These are phyloP conservation scores for Venturia aucupariae DNA, from an alignment of 2,329 filamentous ascomycete species.

Conservation along the genomic window DNA sequence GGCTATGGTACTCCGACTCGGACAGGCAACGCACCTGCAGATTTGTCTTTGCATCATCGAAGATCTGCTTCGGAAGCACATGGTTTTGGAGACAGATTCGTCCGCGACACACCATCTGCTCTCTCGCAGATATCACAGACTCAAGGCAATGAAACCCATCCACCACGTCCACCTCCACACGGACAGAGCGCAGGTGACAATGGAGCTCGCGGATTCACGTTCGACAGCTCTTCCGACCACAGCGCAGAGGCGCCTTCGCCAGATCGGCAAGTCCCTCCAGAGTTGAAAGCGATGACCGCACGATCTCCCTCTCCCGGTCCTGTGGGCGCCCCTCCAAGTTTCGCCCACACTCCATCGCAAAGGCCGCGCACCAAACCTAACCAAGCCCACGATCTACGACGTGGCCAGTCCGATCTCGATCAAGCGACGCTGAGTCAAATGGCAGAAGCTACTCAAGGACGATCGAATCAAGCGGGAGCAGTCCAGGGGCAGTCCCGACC, in stretches of 20 bases:
- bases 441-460: constrained; percentile 49
- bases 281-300: constrained; percentile 26
- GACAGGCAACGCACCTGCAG: constrained; percentile 44
- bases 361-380: constrained; percentile 61
- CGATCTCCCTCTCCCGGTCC: constrained; percentile 53
- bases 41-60: constrained; percentile 18
- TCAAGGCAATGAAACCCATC: background rate
- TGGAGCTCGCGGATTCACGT: background rate
- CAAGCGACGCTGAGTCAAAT: constrained; percentile 72
- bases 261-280: constrained; percentile 21
- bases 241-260: constrained; percentile 20
- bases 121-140: background rate
- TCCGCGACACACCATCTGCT: background rate
- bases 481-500: background rate
- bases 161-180: constrained; percentile 14
- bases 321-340: constrained; percentile 68
- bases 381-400: constrained; percentile 66
- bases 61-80: constrained; percentile 19
- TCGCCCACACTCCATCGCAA: constrained; percentile 64
- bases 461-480: background rate
- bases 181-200: background rate
- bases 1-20: constrained; percentile 27
- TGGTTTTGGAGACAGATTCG: background rate
- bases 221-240: constrained; percentile 18
- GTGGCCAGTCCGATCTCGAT: constrained; percentile 77